phyloP scores from a whole-genome alignment of 2,329 filamentous ascomycete species.

The Phaeosphaeriaceae sp. region DNA sequence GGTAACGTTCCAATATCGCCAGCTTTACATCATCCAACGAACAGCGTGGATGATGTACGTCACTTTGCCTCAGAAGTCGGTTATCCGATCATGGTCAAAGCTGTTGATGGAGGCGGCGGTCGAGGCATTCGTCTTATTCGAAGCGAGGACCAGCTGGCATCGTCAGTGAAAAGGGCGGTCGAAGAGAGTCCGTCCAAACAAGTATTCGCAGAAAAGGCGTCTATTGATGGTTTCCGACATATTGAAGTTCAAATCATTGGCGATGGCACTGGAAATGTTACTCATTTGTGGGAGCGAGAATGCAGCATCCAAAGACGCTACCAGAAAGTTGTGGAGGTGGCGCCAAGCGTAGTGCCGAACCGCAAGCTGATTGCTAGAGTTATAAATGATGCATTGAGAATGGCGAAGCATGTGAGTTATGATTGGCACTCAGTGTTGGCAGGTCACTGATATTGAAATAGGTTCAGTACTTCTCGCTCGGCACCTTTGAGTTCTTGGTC shows the following conservation, averaged over 20 bases:
- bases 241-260: constrained; percentile 68
- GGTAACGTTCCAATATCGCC: constrained; percentile 59
- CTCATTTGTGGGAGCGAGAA: constrained; percentile 66
- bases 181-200: constrained; percentile 65
- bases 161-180: constrained; percentile 57
- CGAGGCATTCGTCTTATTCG: constrained; percentile 64
- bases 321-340: constrained; percentile 67
- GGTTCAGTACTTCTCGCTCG: constrained; percentile 64
- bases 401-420: constrained; percentile 54
- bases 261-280: constrained; percentile 59
- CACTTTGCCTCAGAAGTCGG: constrained; percentile 65
- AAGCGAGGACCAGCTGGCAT: constrained; percentile 52
- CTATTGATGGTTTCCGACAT: constrained; percentile 65
- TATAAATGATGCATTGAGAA: constrained; percentile 61
- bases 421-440: neutral
- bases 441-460: constrained; percentile 20
- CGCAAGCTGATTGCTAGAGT: constrained; percentile 56
- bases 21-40: constrained; percentile 55
- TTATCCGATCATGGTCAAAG: constrained; percentile 67
- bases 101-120: constrained; percentile 68
- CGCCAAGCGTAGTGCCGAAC: constrained; percentile 59
- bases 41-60: constrained; percentile 50
- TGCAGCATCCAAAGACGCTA: constrained; percentile 66
- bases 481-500: constrained; percentile 70
- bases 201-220: constrained; percentile 68